Base-by-base conservation (phyloP, 2,329 filamentous ascomycete species). In the Aureobasidium sp. region DNA sequence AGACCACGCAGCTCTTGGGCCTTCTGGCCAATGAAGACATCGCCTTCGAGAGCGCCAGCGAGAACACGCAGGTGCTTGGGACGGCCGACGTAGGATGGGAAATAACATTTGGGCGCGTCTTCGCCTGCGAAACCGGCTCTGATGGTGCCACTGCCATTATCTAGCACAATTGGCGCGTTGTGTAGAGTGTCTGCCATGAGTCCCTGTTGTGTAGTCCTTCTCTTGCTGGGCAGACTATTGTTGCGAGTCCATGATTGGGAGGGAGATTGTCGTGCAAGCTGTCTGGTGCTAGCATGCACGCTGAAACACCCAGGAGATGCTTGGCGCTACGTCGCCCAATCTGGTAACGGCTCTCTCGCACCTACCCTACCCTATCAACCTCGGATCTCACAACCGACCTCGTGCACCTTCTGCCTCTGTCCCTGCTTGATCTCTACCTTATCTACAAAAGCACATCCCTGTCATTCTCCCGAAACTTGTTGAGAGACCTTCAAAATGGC, bases 61-160 rank as follows among this genome's bases (percentile, higher is more conserved):
- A 99, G 86, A 62, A 97, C 94, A 68, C 94, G 87, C 65, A 91
- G 81, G 77, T 99, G 94, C 77, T 99, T 99, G 64, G 94, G 94
- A 68, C 94, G 87, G 59, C 94, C 94, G 66, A 99, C 94, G 75
- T 93, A 97, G 20, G 94, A 97, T 5, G 94, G 94, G 73, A 99
- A 99, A 79, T 89, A 95, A 80, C 91, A 96, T 80, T 96, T 96
- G 23, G 94, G 94, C 55, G 93, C 81, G 74, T 99, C 94, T 71
- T 97, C 92, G 68, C 94, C 94, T 39, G 94, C 94, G 74, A 97
- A 99, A 26, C 94, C 94, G 61, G 94, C 94, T 74, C 95, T 86
- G 74, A 99, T 97, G 5, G 94, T 99, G 67, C 94, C 94, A 68
- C 92, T 97, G 71, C 94, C 94, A 79, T 99, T 99, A 84, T 99